Evolutionary conservation across 768 basidiomycete species (phyloP), one percentile per base, ranked within the genome.

Genomic region (Macrolepiota dolichaula): DNA sequence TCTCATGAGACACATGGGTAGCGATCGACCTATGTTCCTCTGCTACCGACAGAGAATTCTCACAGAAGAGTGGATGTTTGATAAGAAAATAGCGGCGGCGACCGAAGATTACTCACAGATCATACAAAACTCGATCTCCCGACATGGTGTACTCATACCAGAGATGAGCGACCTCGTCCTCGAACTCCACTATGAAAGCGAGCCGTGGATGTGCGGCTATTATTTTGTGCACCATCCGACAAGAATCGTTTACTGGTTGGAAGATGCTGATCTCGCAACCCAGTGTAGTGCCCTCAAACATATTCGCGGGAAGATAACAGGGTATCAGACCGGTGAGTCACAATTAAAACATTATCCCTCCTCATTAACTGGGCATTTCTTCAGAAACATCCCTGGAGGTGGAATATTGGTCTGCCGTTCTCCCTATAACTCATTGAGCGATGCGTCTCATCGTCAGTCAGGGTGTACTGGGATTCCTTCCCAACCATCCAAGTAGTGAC

Each of bases 1-100:
- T 7, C 35, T 36, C 35, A 0, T 27, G 12, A 24, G 29, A 32
- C 7, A 32, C 29, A 9, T 24, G 25, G 11, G 12, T 10, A 3
- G 12, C 35, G 5, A 22, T 38, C 13, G 12, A 7, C 2, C 29
- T 3, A 32, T 32, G 29, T 32, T 22, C 32, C 36, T 32, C 13
- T 36, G 0, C 3, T 4, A 2, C 17, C 32, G 15, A n/a, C 17
- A 57, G 56, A 49, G 56, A 24, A 17, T 57, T 11, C 32, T 57
- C 22, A 57, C 56, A 9, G 56, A 57, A n/a, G 56, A 57, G 25
- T 57, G 56, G 56, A 13, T 57, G 5, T 57, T 47, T 17, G 56
- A 57, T 17, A 6, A 0, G 7, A 19, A 57, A 2, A 49, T 22
- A 11, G 46, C 47, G 9, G 22, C 12, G 4, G 1, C 6, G 35